Evolutionary conservation across 2,329 filamentous ascomycete species (phyloP).

Genomic region (Trichoderma koningiopsis): DNA sequence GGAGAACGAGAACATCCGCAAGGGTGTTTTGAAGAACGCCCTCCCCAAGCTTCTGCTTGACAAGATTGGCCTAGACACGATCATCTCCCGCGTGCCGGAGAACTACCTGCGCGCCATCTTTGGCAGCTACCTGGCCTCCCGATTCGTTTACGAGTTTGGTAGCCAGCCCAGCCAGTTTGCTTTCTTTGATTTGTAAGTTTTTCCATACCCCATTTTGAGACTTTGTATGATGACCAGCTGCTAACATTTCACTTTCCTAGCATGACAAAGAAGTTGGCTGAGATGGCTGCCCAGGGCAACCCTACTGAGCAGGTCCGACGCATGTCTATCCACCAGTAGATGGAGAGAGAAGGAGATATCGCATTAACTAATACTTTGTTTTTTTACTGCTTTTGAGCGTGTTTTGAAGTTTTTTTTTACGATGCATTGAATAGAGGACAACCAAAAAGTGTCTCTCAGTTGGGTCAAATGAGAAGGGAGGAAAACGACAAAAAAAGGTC

Average conservation of each 20-base stretch:
- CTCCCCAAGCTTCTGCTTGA: constrained; percentile 80
- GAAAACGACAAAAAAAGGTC: not conserved
- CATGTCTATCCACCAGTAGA: constrained; percentile 31
- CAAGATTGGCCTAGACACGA: constrained; percentile 88
- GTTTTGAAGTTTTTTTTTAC: constrained; percentile 13
- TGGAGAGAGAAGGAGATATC: not conserved
- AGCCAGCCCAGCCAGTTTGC: constrained; percentile 93
- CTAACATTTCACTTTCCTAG: constrained; percentile 40
- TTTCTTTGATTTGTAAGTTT: constrained; percentile 93
- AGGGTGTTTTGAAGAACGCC: constrained; percentile 79
- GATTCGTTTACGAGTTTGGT: constrained; percentile 95
- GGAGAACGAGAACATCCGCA: constrained; percentile 77
- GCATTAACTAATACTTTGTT: not conserved
- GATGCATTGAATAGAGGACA: constrained; percentile 17
- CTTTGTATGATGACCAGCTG: not conserved
- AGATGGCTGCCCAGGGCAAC: constrained; percentile 38
- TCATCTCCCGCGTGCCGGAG: constrained; percentile 84
- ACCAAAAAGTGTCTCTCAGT: not conserved
- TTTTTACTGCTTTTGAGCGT: constrained; percentile 8
- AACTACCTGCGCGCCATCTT: constrained; percentile 94
- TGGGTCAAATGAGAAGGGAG: not conserved
- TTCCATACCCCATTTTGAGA: too few relatives aligned
- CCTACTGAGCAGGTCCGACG: constrained; percentile 36
- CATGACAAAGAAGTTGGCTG: constrained; percentile 67
- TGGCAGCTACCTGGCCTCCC: constrained; percentile 89